Evolutionary conservation across 2,329 filamentous ascomycete species (phyloP).

Genomic region (Curvularia sp.): DNA sequence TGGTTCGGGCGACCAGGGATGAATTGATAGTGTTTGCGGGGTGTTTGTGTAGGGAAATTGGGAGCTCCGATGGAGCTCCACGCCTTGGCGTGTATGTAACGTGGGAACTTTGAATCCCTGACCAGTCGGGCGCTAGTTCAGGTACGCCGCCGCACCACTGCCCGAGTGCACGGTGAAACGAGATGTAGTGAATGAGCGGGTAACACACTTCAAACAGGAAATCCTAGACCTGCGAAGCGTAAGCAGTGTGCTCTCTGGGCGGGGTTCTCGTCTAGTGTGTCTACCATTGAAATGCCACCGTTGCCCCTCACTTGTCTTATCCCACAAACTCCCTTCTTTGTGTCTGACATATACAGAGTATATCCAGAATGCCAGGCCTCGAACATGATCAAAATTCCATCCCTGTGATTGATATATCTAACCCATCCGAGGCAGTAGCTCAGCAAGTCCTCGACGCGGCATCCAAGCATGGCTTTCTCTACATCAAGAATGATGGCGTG

Average conservation of each 20-base stretch:
- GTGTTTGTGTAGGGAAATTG: conserved; percentile 20
- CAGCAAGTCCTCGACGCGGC: conserved; percentile 79
- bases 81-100: conserved; percentile 15
- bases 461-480: conserved; percentile 85
- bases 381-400: conserved; percentile 55
- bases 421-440: conserved; percentile 65
- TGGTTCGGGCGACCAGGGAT: conserved; percentile 3
- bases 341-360: neutral
- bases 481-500: conserved; percentile 76
- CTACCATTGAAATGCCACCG: neutral
- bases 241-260: neutral
- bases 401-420: conserved; percentile 82
- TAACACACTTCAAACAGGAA: neutral
- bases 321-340: neutral
- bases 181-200: neutral
- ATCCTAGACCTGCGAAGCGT: neutral
- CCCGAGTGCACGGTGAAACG: neutral
- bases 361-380: conserved; percentile 25
- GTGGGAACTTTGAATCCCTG: conserved; percentile 17
- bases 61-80: conserved; percentile 23
- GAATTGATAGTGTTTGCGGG: conserved; percentile 13
- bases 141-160: conserved; percentile 14
- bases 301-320: conserved; percentile 12
- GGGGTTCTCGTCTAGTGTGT: neutral
- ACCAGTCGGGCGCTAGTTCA: conserved; percentile 23